phyloP scores from a whole-genome alignment of 1,284 basidiomycete species.

The Polyporus tsugae region DNA sequence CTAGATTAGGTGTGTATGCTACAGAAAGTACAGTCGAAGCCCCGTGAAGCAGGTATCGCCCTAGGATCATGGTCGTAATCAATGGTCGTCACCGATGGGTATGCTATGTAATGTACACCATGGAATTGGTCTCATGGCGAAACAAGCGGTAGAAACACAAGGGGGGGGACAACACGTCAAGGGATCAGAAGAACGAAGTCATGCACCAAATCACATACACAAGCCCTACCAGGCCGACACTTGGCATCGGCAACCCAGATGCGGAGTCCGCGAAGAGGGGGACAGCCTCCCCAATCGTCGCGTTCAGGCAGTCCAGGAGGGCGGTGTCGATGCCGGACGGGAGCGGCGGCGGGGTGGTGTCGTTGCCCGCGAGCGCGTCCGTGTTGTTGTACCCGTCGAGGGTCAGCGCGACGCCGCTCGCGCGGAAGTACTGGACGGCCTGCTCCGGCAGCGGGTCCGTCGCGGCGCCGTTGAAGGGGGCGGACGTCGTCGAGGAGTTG shows the following conservation, averaged over 20 bases:
- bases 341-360: slow-evolving; percentile 56
- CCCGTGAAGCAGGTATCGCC: background rate
- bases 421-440: slow-evolving; percentile 66
- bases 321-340: slow-evolving; percentile 55
- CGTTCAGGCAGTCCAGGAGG: slow-evolving; percentile 61
- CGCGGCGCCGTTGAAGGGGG: slow-evolving; percentile 43
- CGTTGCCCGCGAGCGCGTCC: slow-evolving; percentile 48
- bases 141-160: background rate
- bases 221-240: slow-evolving; percentile 26
- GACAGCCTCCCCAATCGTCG: slow-evolving; percentile 53
- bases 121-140: background rate
- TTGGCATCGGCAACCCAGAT: slow-evolving; percentile 15
- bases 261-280: slow-evolving; percentile 49
- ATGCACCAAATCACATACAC: slow-evolving; percentile 28
- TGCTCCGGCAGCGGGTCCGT: slow-evolving; percentile 57
- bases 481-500: slow-evolving; percentile 40
- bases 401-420: slow-evolving; percentile 60
- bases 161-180: background rate
- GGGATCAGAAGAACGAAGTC: slow-evolving; percentile 14
- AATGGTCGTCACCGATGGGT: background rate
- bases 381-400: slow-evolving; percentile 75
- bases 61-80: background rate
- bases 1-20: background rate
- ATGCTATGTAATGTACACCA: background rate
- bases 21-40: background rate